phyloP scores from a whole-genome alignment of 2,329 filamentous ascomycete genomes.

The Exophiala xenobiotica region DNA sequence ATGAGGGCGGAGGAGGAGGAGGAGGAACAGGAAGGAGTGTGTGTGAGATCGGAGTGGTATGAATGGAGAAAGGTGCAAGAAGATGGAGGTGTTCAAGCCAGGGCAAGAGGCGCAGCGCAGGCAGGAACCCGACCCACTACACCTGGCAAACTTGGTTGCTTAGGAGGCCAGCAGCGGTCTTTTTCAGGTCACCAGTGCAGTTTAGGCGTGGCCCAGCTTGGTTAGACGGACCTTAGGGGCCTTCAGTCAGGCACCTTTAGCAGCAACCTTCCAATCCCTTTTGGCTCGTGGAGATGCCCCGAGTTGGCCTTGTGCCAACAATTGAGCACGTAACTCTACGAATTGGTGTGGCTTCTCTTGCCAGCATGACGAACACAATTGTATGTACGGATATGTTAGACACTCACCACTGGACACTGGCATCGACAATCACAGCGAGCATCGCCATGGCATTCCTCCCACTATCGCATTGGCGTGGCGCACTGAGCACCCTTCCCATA shows the following conservation, averaged over 20 bases:
- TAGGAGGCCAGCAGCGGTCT: no score
- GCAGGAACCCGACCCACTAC: neutral
- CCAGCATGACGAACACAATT: neutral
- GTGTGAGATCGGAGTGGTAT: conserved; percentile 2
- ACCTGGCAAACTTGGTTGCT: neutral
- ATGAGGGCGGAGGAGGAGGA: conserved; percentile 28
- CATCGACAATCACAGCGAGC: no score
- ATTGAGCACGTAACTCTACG: neutral
- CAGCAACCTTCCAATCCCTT: conserved; percentile 1
- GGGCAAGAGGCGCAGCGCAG: conserved; percentile 59
- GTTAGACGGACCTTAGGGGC: neutral
- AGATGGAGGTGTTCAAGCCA: conserved; percentile 37
- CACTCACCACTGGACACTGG: neutral
- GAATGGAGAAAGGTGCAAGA: conserved; percentile 37
- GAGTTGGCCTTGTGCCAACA: conserved; percentile 1
- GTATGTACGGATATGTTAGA: neutral
- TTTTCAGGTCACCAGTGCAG: neutral
- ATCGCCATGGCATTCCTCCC: no score
- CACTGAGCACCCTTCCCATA: no score
- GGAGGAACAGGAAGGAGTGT: conserved; percentile 36
- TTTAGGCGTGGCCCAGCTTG: neutral
- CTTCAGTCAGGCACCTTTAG: conserved; percentile 3
- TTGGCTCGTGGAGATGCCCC: neutral
- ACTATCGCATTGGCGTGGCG: no score
- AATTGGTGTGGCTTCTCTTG: no score